Evolutionary conservation across 2,329 filamentous ascomycete species (phyloP), one percentile per base, ranked within the genome.

Genomic region (Calonectria montana): DNA sequence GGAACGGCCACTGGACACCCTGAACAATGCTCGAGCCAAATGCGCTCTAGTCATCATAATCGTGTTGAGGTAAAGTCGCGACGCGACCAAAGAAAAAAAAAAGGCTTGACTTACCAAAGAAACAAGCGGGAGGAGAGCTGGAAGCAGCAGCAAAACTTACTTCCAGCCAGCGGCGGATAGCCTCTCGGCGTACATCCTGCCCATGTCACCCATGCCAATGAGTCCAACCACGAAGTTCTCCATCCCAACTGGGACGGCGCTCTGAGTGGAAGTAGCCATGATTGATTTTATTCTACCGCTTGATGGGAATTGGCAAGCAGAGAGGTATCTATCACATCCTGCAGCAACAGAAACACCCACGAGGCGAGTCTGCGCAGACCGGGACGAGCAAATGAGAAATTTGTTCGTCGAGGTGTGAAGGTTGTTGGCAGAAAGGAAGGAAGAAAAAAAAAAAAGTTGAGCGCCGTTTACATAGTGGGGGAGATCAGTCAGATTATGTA

Each of bases 41-140:
- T 98, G 96, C 96, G 96, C 96, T 98, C 96, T 96, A 95, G 96
- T 98, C 96, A 98, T 98, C 96, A 97, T 95, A 83, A 83, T 80
- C 72, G 68, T 80, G 75, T 84, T 79, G 71, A 67, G 69, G 70
- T 73, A 71, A 62, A 47, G 65, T 27, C 39, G 21, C 27, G 61
- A 43, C 41, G 16, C 67, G 64, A 65, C 31, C 55, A 23, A 67
- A 53, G 59, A 61, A 70, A 37, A 67, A 73, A 69, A 45, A 61
- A 73, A 53, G 29, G 29, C 66, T 29, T 15, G 66, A 83, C 79
- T 74, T 76, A 77, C 75, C 74, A 76, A 59, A 50, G 41, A 31
- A 55, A 65, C 59, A 71, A 63, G 31, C 50, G 39, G 35, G 53
- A 71, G 66, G 71, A 65, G 71, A 62, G 69, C 63, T 68, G 70